These are phyloP conservation scores for Stentor roeselii DNA, from an alignment of 73 alveolate genomes.

Conservation along the genomic window DNA sequence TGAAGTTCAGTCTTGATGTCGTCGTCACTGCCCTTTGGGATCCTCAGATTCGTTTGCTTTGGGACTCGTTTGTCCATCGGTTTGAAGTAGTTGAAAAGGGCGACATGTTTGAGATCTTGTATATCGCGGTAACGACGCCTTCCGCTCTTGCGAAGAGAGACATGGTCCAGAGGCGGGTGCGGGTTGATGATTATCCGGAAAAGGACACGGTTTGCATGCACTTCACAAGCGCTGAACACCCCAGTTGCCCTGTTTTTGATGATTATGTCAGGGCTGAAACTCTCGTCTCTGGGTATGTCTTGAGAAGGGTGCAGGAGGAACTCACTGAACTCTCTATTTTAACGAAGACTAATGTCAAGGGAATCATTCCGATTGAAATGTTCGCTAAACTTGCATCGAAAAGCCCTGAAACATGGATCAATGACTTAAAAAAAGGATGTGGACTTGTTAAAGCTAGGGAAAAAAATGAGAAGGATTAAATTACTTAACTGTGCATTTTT, in stretches of 20 bases:
- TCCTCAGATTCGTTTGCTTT: conserved; percentile 43
- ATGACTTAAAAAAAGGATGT: conserved; percentile 73
- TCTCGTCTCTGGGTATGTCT: conserved; percentile 81
- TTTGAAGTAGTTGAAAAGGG: conserved; percentile 69
- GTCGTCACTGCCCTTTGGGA: conserved; percentile 37
- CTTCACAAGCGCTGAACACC: conserved; percentile 74
- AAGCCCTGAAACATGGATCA: conserved; percentile 88
- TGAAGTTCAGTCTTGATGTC: conserved; percentile 30
- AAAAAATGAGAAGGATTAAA: no score
- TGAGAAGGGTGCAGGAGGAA: conserved; percentile 64
- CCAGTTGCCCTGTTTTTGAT: conserved; percentile 68
- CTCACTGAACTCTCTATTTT: conserved; percentile 65
- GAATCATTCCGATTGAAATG: conserved; percentile 73
- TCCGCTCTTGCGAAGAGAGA: conserved; percentile 78
- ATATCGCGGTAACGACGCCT: conserved; percentile 83
- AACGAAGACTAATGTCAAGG: conserved; percentile 87
- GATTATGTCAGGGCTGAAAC: conserved; percentile 85
- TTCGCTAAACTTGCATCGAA: conserved; percentile 84
- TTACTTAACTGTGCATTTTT: no score
- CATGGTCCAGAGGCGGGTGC: conserved; percentile 80
- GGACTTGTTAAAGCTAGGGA: neutral
- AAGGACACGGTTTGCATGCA: conserved; percentile 69
- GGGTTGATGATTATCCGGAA: conserved; percentile 77
- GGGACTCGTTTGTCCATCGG: conserved; percentile 66
- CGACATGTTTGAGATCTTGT: conserved; percentile 73